Conservation (phyloP, 306 rosid species). For the Oemleria cerasiformis region DNA sequence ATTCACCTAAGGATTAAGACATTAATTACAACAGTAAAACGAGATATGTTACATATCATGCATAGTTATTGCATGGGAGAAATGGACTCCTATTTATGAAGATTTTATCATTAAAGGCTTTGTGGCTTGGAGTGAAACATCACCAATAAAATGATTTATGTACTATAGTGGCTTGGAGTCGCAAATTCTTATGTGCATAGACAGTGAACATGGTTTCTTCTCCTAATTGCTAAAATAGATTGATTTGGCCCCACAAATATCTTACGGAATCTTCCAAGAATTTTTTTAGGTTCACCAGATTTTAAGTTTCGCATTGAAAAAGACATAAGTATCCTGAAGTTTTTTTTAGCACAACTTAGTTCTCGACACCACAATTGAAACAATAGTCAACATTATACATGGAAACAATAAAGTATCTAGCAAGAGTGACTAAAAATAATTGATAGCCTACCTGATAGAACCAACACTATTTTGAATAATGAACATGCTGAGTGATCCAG, state of each 20-base stretch:
- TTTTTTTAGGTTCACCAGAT: conserved; percentile 6
- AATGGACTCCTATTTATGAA: not conserved
- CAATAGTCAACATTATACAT: not conserved
- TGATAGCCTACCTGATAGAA: not conserved
- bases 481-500: not conserved
- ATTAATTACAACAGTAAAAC: not conserved
- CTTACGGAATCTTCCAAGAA: not conserved
- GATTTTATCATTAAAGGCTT: not conserved
- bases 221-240: not conserved
- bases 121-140: conserved; percentile 1
- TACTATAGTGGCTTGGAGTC: not conserved
- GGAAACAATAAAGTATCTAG: not conserved
- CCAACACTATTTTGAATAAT: not conserved
- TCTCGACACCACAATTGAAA: not conserved
- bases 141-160: not conserved
- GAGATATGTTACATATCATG: not conserved
- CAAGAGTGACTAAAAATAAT: not conserved
- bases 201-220: not conserved
- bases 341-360: not conserved
- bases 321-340: not conserved
- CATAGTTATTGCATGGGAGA: not conserved
- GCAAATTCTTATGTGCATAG: not conserved
- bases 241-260: not conserved
- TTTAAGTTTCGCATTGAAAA: not conserved
- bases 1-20: not conserved